Evolutionary conservation across 2,329 filamentous ascomycete species (phyloP).

Genomic region (Chrysoporthe puriensis): DNA sequence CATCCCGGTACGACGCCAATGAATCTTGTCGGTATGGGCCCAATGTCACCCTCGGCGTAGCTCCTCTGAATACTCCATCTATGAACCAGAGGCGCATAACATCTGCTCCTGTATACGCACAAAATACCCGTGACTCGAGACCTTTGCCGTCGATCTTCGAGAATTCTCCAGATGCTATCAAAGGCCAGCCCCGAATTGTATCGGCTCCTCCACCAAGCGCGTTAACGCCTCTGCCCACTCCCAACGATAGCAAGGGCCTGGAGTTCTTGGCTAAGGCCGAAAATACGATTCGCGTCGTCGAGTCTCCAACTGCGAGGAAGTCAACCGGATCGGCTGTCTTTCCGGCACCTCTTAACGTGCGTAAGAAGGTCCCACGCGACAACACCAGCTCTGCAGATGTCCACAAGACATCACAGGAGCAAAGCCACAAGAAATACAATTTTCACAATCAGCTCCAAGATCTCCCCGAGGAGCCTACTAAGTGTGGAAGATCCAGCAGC

Average conservation of each 20-base stretch:
- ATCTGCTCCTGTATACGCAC: conserved; percentile 55
- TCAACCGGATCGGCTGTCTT: conserved; percentile 39
- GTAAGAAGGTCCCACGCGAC: conserved; percentile 41
- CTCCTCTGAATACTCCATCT: conserved; percentile 23
- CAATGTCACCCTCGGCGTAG: conserved; percentile 10
- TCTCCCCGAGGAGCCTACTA: conserved; percentile 31
- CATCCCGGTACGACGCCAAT: background rate
- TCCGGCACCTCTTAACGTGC: conserved; percentile 46
- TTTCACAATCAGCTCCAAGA: conserved; percentile 21
- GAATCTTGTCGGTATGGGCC: background rate
- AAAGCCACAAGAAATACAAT: conserved; percentile 35
- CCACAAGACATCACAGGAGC: conserved; percentile 22
- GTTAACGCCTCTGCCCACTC: conserved; percentile 24
- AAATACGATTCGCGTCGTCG: conserved; percentile 60
- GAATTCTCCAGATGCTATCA: conserved; percentile 36
- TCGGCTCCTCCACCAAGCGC: conserved; percentile 46
- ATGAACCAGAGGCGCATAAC: conserved; percentile 48
- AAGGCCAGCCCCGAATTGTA: conserved; percentile 47
- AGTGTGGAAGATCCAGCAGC: conserved; percentile 24
- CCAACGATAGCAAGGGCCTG: conserved; percentile 43
- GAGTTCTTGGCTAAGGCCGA: conserved; percentile 50
- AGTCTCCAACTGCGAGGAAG: conserved; percentile 47
- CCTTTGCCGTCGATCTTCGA: conserved; percentile 56
- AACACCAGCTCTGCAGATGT: background rate
- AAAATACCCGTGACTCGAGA: conserved; percentile 42